Conservation (phyloP, 495 filamentous ascomycete species). For the Penicillium fimorum region DNA sequence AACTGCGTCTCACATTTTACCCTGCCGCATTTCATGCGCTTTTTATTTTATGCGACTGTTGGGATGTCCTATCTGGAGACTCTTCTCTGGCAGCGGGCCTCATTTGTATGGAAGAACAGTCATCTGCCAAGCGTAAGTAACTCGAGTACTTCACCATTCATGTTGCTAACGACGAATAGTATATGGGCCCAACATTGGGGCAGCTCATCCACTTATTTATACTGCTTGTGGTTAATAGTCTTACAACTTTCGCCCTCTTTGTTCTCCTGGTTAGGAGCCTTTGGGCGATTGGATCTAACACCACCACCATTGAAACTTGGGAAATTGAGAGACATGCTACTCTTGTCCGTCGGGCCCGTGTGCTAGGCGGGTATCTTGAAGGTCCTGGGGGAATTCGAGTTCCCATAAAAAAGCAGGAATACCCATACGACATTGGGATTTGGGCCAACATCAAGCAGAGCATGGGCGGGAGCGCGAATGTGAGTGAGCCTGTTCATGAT, state of each 20-base stretch:
- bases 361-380: conserved; percentile 57
- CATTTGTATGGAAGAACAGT: conserved; percentile 63
- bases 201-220: conserved; percentile 68
- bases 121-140: conserved; percentile 63
- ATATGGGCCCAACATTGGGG: conserved; percentile 68
- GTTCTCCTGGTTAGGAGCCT: conserved; percentile 63
- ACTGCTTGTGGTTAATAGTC: conserved; percentile 56
- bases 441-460: conserved; percentile 72
- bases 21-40: conserved; percentile 86
- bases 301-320: conserved; percentile 90
- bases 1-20: conserved; percentile 93
- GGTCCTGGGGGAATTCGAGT: conserved; percentile 59
- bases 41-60: conserved; percentile 72
- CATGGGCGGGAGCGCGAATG: conserved; percentile 64
- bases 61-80: conserved; percentile 64
- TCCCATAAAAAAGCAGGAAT: conserved; percentile 67
- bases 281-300: conserved; percentile 58
- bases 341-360: conserved; percentile 59
- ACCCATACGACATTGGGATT: conserved; percentile 89
- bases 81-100: conserved; percentile 56
- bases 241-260: conserved; percentile 63
- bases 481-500: conserved; percentile 15
- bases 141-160: neutral
- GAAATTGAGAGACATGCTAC: conserved; percentile 85
- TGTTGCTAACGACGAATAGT: conserved; percentile 41